phyloP scores from a whole-genome alignment of 345 rosid species.

The Arabis alpina region DNA sequence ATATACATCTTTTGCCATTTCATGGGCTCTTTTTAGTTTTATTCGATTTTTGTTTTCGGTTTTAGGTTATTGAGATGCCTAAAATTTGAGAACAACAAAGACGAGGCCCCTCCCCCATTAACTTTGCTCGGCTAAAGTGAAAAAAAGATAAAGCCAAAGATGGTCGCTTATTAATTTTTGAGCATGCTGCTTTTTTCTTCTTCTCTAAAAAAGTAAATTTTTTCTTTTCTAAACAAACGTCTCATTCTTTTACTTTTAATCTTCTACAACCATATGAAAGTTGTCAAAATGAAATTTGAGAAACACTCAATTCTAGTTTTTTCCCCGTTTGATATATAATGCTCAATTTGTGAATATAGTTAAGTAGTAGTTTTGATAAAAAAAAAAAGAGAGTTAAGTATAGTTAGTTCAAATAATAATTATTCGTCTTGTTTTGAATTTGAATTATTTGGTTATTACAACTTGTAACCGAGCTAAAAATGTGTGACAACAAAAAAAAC shows the following conservation, averaged over 20 bases:
- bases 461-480: too few relatives aligned
- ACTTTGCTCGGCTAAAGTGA: constrained; percentile 43
- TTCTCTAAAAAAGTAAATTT: background rate
- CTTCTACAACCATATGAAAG: constrained; percentile 19
- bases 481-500: too few relatives aligned
- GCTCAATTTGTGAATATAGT: too few relatives aligned
- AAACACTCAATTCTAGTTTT: background rate
- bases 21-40: constrained; percentile 40
- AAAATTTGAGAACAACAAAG: constrained; percentile 32
- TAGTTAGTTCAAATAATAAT: background rate
- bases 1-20: constrained; percentile 29
- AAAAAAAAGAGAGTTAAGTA: background rate
- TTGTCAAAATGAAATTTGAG: constrained; percentile 1
- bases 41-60: constrained; percentile 25
- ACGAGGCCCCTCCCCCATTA: constrained; percentile 41
- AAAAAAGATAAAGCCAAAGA: constrained; percentile 43
- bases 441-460: constrained; percentile 2
- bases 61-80: constrained; percentile 26
- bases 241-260: constrained; percentile 36
- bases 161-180: constrained; percentile 15
- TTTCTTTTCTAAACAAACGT: constrained; percentile 4
- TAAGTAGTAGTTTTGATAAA: too few relatives aligned
- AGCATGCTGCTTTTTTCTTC: constrained; percentile 35
- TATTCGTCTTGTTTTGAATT: constrained; percentile 13
- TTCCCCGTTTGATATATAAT: too few relatives aligned